Percentiles rank a stretch among this genome's conserved stretches.
phyloP scores from a whole-genome alignment of 495 filamentous ascomycete genomes.

The Astrocystis sublimbata region DNA sequence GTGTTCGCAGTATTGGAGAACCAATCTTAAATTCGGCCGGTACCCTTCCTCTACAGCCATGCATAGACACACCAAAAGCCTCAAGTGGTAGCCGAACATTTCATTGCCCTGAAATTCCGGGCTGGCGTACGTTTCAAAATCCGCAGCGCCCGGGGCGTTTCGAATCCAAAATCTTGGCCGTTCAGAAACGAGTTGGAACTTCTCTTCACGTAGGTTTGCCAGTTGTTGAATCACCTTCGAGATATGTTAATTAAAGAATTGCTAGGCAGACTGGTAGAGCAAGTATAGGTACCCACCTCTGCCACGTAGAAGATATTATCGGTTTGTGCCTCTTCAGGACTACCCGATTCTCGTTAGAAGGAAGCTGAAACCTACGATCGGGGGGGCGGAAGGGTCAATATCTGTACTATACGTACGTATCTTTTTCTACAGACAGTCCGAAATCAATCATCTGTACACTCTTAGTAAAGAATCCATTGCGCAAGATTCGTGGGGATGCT shows the following conservation, averaged over 20 bases:
- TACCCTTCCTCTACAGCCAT: neutral
- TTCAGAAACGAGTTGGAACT: neutral
- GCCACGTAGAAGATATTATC: neutral
- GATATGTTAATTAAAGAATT: neutral
- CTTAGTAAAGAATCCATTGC: neutral
- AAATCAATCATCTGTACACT: neutral
- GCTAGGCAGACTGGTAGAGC: neutral
- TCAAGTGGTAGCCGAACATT: neutral
- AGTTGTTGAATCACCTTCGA: slow-evolving; percentile 4
- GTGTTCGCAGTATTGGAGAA: neutral
- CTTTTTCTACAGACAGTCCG: neutral
- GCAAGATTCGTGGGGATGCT: neutral
- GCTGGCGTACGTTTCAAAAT: neutral
- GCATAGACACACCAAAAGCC: neutral
- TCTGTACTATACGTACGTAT: slow-evolving; percentile 1
- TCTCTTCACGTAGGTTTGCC: neutral
- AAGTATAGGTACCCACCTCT: neutral
- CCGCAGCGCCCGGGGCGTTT: neutral
- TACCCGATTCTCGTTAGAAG: neutral
- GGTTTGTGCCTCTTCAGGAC: neutral
- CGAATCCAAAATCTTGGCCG: neutral
- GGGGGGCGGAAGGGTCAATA: no score
- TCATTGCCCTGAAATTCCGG: neutral
- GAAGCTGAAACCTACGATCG: no score
- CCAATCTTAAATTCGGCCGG: neutral